These are phyloP conservation scores for Diospyros kaki DNA, from an alignment of 148 eudicot genomes.

Conservation along the genomic window DNA sequence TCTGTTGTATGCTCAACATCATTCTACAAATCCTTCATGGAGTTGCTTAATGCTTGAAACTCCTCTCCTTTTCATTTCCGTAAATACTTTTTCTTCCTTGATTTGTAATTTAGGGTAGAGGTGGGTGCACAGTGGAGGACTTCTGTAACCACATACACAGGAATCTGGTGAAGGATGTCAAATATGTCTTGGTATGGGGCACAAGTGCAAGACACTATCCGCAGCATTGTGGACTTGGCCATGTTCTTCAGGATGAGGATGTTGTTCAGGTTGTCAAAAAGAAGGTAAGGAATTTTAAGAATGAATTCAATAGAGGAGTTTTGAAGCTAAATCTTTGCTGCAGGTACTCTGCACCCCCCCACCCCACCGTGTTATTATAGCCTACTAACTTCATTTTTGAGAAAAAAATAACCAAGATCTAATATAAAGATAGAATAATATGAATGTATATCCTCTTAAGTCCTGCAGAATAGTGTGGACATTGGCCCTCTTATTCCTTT, in stretches of 20 bases:
- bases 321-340: not conserved
- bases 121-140: conserved; percentile 90
- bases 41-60: not conserved
- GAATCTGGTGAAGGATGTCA: conserved; percentile 85
- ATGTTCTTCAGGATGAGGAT: conserved; percentile 89
- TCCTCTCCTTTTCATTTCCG: not conserved
- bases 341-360: not conserved
- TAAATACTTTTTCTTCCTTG: conserved; percentile 3
- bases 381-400: not conserved
- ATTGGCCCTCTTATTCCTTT: too few relatives aligned
- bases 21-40: not conserved
- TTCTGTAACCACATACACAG: conserved; percentile 94
- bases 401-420: not conserved
- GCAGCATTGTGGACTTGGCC: conserved; percentile 93
- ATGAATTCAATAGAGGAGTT: not conserved
- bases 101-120: conserved; percentile 65
- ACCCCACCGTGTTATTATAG: not conserved
- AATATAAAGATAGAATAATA: too few relatives aligned
- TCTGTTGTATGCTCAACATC: conserved; percentile 62
- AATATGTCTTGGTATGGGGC: conserved; percentile 95
- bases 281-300: conserved; percentile 44
- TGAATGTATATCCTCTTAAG: too few relatives aligned
- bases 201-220: conserved; percentile 93
- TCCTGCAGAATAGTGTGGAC: too few relatives aligned
- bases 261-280: conserved; percentile 97